Base-by-base conservation (phyloP, 768 basidiomycete species). In the Leucocoprinus sp. region DNA sequence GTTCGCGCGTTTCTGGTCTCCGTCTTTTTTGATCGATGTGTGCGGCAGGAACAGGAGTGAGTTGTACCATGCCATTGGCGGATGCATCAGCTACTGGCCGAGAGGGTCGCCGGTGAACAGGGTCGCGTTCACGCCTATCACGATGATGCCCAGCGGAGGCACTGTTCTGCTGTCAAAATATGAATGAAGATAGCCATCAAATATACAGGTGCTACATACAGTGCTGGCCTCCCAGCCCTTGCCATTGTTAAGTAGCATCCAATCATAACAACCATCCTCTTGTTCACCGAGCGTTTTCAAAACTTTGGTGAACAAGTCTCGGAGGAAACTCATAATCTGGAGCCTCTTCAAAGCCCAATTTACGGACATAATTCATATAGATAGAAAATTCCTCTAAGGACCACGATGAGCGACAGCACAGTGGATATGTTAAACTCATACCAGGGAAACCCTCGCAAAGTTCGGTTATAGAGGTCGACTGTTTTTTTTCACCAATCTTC, bases 401-500 rank as follows among this genome's bases (percentile, higher is more conserved):
- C 14, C 8, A 40, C 17, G 29, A 35, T 40, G 38, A 54, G 33
- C 22, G 8, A 23, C 33, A 42, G n/a, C 24, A 37, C 14, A 9
- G 14, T 18, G 28, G 45, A 42, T 8, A 26, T 41, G 45, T 34
- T 18, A 27, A 49, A 42, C 29, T 67, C 76, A 57, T 52, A 93
- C 87, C 92, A 52, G 96, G 95, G 69, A 95, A 97, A 24, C 93
- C 92, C 59, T 99, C 95, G 55, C 93, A 95, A 26, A 99, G 69
- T 61, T 99, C 95, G 19, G 78, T 71, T 55, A 99, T 97, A 5
- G 79, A 73, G 12, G 95, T 96, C 6, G 78, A 85, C 65, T 98
- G 95, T 68, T 92, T 99, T 76, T 97, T 98, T 70, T 96, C 96
- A 38, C 95, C 96, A 54, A 99, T 99, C 72, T 98, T 98, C 67